Evolutionary conservation across 1,139 yeast species (phyloP).

Genomic region (Sugiyamaella japonica): DNA sequence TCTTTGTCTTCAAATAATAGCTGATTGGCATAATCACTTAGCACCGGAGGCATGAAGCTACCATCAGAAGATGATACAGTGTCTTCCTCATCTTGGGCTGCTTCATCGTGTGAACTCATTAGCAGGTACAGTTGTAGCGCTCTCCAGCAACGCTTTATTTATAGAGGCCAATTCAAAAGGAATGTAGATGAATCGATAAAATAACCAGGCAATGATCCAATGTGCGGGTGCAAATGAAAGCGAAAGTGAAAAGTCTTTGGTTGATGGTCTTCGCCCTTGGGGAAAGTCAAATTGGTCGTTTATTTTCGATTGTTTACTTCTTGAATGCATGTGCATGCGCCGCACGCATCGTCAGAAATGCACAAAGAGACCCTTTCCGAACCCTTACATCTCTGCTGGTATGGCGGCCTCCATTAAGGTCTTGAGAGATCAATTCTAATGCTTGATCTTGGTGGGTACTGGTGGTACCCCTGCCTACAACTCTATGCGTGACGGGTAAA

Average conservation of each 20-base stretch:
- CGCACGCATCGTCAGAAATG: slow-evolving; percentile 10
- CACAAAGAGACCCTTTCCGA: not conserved
- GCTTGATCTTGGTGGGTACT: not conserved
- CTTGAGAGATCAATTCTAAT: not conserved
- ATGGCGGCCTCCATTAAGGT: not conserved
- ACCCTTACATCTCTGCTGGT: not conserved
- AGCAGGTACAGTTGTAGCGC: not conserved
- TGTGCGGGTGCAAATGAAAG: no score
- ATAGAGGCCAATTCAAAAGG: not conserved
- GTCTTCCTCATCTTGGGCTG: slow-evolving; percentile 30
- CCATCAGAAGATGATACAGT: slow-evolving; percentile 44
- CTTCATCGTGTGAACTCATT: slow-evolving; percentile 11
- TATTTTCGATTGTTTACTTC: slow-evolving; percentile 11
- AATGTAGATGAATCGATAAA: not conserved
- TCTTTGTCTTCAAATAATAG: slow-evolving; percentile 39
- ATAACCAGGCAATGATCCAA: not conserved
- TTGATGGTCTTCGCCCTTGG: not conserved
- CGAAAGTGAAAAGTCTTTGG: not conserved
- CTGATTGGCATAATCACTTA: slow-evolving; percentile 57
- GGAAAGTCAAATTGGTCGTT: not conserved
- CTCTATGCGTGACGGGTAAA: no score
- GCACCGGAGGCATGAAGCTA: slow-evolving; percentile 61
- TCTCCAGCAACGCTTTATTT: not conserved
- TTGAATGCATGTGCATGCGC: slow-evolving; percentile 15
- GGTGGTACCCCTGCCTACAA: not conserved